These are phyloP conservation scores for Trichophyton benhamiae DNA, from an alignment of 2,329 filamentous ascomycete genomes.

Conservation along the genomic window DNA sequence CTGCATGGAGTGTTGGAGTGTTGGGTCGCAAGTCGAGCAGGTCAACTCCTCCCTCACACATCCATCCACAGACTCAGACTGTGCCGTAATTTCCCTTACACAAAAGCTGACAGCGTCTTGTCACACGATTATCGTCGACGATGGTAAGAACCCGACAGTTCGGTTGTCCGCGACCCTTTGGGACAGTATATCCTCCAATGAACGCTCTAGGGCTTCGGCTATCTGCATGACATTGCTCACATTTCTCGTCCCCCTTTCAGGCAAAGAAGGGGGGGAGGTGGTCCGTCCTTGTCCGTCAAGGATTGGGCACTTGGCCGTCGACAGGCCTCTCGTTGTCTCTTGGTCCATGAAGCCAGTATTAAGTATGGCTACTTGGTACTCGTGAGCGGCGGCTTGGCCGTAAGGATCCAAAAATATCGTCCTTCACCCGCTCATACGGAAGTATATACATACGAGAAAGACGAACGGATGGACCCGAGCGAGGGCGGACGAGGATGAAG, in stretches of 20 bases:
- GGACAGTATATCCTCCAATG: constrained; percentile 1
- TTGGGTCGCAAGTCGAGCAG: not conserved
- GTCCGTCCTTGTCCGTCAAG: not conserved
- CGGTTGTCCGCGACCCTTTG: constrained; percentile 2
- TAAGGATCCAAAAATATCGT: not conserved
- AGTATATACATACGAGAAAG: not conserved
- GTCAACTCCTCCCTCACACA: not conserved
- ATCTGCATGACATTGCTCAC: constrained; percentile 6
- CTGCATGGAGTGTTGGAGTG: not conserved
- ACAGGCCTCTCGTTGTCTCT: not conserved
- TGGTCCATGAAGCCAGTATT: not conserved
- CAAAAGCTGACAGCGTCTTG: not conserved
- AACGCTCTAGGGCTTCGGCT: not conserved
- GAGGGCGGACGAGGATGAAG: not conserved
- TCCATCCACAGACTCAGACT: not conserved
- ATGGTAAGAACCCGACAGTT: constrained; percentile 2
- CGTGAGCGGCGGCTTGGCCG: not conserved
- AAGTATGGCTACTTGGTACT: too few species aligned
- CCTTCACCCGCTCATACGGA: not conserved
- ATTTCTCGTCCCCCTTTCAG: not conserved
- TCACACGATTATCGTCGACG: not conserved
- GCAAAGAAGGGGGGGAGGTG: not conserved
- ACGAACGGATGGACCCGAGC: not conserved
- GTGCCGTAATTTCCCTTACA: not conserved
- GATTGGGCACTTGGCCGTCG: not conserved